phyloP scores from a whole-genome alignment of 2,329 filamentous ascomycete species.

The Rhynchosporium agropyri region DNA sequence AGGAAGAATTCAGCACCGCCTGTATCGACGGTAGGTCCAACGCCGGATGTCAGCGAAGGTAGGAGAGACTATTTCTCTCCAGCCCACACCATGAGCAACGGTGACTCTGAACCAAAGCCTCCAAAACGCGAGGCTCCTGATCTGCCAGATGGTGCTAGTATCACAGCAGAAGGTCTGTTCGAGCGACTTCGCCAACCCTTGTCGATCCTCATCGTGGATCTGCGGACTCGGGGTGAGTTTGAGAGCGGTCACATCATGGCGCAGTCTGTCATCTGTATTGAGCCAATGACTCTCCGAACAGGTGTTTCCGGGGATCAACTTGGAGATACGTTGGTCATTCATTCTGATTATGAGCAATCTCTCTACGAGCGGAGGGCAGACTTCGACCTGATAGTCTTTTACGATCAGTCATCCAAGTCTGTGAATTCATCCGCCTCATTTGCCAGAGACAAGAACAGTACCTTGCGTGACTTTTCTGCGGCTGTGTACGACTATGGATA shows the following conservation, averaged over 20 bases:
- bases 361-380: slow-evolving; percentile 73
- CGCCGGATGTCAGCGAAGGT: slow-evolving; percentile 29
- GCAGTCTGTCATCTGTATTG: slow-evolving; percentile 83
- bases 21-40: slow-evolving; percentile 34
- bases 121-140: slow-evolving; percentile 18
- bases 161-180: slow-evolving; percentile 65
- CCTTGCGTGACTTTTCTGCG: slow-evolving; percentile 73
- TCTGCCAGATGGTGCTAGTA: slow-evolving; percentile 33
- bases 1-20: slow-evolving; percentile 36
- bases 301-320: slow-evolving; percentile 65
- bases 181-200: slow-evolving; percentile 64
- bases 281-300: slow-evolving; percentile 74
- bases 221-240: slow-evolving; percentile 77
- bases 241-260: slow-evolving; percentile 89
- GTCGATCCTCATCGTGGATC: slow-evolving; percentile 81
- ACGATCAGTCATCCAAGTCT: slow-evolving; percentile 67
- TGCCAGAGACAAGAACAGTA: slow-evolving; percentile 50
- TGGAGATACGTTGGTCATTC: slow-evolving; percentile 69
- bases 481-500: slow-evolving; percentile 85
- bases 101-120: slow-evolving; percentile 16
- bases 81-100: slow-evolving; percentile 23
- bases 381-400: slow-evolving; percentile 88
- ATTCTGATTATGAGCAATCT: slow-evolving; percentile 71
- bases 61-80: slow-evolving; percentile 35
- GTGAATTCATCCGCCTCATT: slow-evolving; percentile 45